phyloP scores from a whole-genome alignment of 2,329 filamentous ascomycete species.

The Fonsecaea pugnacius region DNA sequence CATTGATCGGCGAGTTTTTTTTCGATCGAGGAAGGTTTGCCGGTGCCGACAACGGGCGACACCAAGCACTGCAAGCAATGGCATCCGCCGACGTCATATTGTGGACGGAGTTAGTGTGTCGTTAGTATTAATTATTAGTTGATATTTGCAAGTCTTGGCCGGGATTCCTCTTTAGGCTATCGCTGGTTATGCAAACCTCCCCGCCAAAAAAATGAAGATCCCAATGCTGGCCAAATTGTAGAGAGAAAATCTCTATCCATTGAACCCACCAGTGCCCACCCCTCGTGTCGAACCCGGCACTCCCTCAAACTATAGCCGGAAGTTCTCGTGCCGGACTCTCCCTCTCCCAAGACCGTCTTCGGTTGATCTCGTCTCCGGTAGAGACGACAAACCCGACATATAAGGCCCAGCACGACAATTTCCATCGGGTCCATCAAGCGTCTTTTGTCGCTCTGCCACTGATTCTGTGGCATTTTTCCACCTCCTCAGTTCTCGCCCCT shows the following conservation, averaged over 20 bases:
- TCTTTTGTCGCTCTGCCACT: neutral
- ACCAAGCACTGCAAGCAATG: neutral
- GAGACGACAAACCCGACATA: neutral
- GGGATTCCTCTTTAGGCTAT: conserved; percentile 16
- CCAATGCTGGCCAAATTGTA: neutral
- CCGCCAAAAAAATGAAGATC: conserved; percentile 5
- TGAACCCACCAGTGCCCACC: neutral
- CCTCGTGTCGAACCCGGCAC: neutral
- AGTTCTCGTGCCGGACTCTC: neutral
- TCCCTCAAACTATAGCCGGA: neutral
- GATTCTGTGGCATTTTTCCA: neutral
- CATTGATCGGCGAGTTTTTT: conserved; percentile 8
- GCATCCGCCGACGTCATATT: conserved; percentile 5
- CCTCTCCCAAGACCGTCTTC: neutral
- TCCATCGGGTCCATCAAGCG: neutral
- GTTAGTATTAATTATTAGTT: neutral
- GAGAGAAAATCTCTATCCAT: neutral
- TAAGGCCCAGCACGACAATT: neutral
- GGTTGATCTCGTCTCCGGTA: neutral
- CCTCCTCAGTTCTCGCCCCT: neutral
- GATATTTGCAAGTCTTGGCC: conserved; percentile 1
- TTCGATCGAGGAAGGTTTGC: conserved; percentile 17
- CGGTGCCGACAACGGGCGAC: neutral
- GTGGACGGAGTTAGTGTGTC: neutral
- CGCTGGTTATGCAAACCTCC: too few relatives aligned